Evolutionary conservation across 352 stramenopile genomes (phyloP).

Genomic region (Pythium chondricola): DNA sequence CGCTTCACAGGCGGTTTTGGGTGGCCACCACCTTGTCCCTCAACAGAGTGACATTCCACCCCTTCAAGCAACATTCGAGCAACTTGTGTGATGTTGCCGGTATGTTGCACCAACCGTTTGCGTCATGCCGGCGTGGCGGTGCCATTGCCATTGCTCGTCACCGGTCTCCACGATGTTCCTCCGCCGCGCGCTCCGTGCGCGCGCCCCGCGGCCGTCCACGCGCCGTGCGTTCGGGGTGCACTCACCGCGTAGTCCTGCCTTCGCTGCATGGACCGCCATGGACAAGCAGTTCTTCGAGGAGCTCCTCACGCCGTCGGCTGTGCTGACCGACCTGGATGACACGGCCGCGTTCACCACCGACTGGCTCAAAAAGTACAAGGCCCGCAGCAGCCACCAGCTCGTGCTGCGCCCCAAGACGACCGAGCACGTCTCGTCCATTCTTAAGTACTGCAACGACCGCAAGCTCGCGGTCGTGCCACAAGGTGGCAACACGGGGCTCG

Average conservation of each 20-base stretch:
- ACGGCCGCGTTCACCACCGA: conserved; percentile 69
- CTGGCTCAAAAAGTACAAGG: conserved; percentile 86
- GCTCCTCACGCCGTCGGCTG: conserved; percentile 49
- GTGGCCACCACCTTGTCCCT: too few species aligned
- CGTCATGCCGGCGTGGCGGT: conserved; percentile 2
- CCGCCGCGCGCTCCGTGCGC: conserved; percentile 1
- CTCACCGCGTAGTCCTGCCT: conserved; percentile 25
- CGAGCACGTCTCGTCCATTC: conserved; percentile 81
- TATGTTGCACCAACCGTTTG: conserved; percentile 12
- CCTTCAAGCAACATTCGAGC: conserved; percentile 4
- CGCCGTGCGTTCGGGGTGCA: conserved; percentile 16
- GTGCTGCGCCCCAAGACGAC: conserved; percentile 87
- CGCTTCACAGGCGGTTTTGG: neutral
- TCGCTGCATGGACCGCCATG: conserved; percentile 48
- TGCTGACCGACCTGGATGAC: conserved; percentile 65
- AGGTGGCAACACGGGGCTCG: conserved; percentile 96
- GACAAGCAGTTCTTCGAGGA: conserved; percentile 64
- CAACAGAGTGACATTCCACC: neutral
- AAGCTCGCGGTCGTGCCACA: conserved; percentile 91
- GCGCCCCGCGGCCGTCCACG: neutral
- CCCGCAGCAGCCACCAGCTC: conserved; percentile 46
- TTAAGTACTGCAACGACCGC: conserved; percentile 91
- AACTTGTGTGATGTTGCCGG: conserved; percentile 10
- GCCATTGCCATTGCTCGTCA: neutral
- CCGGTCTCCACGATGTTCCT: neutral